phyloP scores from a whole-genome alignment of 2,329 filamentous ascomycete genomes.

The Penicillium sp. region DNA sequence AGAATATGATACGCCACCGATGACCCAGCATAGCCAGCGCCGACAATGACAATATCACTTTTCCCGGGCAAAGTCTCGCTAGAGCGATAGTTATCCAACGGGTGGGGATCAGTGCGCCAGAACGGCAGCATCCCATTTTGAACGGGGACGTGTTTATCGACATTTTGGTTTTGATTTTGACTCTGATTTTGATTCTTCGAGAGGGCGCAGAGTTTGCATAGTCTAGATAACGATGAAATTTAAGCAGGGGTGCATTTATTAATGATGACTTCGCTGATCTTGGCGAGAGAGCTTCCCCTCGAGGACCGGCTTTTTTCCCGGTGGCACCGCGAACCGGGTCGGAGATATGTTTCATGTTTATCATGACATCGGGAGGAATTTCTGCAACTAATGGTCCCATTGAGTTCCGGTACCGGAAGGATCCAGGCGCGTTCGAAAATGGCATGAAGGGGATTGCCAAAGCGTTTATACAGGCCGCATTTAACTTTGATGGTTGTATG shows the following conservation, averaged over 20 bases:
- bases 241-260: too few relatives aligned
- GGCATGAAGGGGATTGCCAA: constrained; percentile 38
- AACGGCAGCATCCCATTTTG: constrained; percentile 36
- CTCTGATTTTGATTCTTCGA: too few relatives aligned
- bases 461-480: constrained; percentile 36
- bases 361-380: constrained; percentile 37
- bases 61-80: constrained; percentile 37
- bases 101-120: constrained; percentile 44
- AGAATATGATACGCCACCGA: constrained; percentile 45
- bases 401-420: constrained; percentile 28
- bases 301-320: too few relatives aligned
- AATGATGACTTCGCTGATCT: too few relatives aligned
- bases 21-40: constrained; percentile 47
- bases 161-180: too few relatives aligned
- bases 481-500: constrained; percentile 34
- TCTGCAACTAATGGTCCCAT: constrained; percentile 32
- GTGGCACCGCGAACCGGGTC: too few relatives aligned
- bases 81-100: constrained; percentile 44
- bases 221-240: too few relatives aligned
- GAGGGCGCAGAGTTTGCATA: too few relatives aligned
- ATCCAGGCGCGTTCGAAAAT: constrained; percentile 30
- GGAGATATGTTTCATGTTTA: constrained; percentile 39
- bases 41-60: constrained; percentile 48
- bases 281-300: too few relatives aligned
- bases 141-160: constrained; percentile 17